These are phyloP conservation scores for Gentiana macrophylla DNA, from an alignment of 257 asterid species.

Conservation along the genomic window DNA sequence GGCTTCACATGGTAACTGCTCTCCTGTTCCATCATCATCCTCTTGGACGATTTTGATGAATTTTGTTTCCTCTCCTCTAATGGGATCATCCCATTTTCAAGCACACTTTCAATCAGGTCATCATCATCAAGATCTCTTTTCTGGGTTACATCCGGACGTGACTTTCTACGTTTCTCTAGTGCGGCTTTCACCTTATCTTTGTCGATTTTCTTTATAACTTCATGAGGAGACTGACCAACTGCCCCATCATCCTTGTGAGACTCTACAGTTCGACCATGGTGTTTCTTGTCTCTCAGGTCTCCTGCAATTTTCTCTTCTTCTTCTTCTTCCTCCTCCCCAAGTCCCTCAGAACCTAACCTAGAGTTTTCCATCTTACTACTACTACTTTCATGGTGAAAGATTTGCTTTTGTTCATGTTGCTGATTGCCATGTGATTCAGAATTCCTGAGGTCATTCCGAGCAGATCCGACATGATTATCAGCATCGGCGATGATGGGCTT, in stretches of 20 bases:
- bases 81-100: background rate
- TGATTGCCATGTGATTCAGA: constrained; percentile 14
- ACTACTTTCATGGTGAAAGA: constrained; percentile 17
- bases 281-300: too few relatives aligned
- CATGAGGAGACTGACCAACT: background rate
- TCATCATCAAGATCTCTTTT: background rate
- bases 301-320: background rate
- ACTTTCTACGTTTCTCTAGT: background rate
- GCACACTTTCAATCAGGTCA: background rate
- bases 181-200: background rate
- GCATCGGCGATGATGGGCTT: constrained; percentile 19
- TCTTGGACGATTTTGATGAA: background rate
- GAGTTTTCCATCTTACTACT: constrained; percentile 18
- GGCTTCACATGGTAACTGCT: background rate
- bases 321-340: constrained; percentile 20
- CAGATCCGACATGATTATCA: constrained; percentile 15
- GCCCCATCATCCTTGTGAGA: too few relatives aligned
- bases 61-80: background rate
- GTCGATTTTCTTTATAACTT: background rate
- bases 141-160: background rate
- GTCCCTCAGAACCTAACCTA: constrained; percentile 19
- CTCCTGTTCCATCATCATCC: background rate
- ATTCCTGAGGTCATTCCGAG: background rate
- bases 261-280: too few relatives aligned
- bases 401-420: constrained; percentile 21